Evolutionary conservation across 805 yeast genomes (phyloP).

Genomic region (Saturnispora dispora): DNA sequence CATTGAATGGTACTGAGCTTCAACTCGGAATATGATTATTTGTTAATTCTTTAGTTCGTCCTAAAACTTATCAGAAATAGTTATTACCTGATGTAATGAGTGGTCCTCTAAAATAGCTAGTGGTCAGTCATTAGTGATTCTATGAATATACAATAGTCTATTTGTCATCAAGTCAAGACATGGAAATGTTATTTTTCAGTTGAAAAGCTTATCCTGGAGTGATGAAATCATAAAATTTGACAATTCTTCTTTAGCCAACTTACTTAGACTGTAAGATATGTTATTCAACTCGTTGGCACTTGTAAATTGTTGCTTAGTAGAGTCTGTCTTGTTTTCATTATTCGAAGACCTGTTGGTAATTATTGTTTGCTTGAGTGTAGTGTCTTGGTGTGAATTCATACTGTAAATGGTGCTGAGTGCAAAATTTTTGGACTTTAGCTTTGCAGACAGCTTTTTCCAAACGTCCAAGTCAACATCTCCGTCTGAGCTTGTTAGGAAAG

Average conservation of each 20-base stretch:
- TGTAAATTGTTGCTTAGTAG: neutral
- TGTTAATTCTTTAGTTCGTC: too few relatives aligned
- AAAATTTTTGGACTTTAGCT: neutral
- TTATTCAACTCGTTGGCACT: neutral
- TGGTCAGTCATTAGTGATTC: too few relatives aligned
- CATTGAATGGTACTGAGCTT: too few relatives aligned
- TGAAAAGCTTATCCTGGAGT: neutral
- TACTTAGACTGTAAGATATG: neutral
- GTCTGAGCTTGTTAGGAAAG: neutral
- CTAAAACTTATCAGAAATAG: too few relatives aligned
- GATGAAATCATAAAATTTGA: neutral
- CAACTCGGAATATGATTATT: too few relatives aligned
- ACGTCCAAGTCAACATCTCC: neutral
- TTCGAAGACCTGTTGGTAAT: neutral
- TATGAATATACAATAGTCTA: too few relatives aligned
- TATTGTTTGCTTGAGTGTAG: neutral
- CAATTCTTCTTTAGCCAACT: neutral
- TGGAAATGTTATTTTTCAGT: too few relatives aligned
- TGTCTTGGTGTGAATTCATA: neutral
- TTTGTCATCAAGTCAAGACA: too few relatives aligned
- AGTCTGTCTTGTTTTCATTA: neutral
- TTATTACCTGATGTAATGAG: too few relatives aligned
- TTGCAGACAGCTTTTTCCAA: neutral
- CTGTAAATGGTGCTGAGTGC: neutral
- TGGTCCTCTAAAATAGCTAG: too few relatives aligned